phyloP scores from a whole-genome alignment of 768 basidiomycete species.

The Lactarius sanguifluus region DNA sequence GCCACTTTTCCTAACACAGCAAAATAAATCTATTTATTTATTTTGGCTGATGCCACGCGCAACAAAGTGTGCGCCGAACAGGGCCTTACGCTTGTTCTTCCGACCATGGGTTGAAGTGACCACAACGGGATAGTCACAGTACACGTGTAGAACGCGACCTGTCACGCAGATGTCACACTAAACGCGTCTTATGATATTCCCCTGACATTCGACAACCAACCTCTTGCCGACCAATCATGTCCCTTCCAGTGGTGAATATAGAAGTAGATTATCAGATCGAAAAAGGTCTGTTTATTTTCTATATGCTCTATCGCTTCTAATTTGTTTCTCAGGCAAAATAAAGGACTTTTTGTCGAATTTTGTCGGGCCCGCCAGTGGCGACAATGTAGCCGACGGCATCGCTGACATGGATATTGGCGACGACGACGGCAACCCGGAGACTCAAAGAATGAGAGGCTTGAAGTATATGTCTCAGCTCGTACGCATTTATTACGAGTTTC shows the following conservation, averaged over 20 bases:
- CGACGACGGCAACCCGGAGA: constrained; percentile 38
- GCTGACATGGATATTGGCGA: constrained; percentile 70
- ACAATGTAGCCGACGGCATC: constrained; percentile 66
- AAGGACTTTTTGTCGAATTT: constrained; percentile 68
- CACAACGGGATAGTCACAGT: too few relatives aligned
- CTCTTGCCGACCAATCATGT: constrained; percentile 46
- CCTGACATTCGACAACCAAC: constrained; percentile 21
- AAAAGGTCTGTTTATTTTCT: constrained; percentile 49
- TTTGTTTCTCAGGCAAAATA: constrained; percentile 54
- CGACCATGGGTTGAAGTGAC: not conserved
- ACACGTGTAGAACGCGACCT: constrained; percentile 1
- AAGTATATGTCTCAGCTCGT: constrained; percentile 90
- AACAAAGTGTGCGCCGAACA: too few relatives aligned
- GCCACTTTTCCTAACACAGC: too few relatives aligned
- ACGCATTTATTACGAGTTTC: constrained; percentile 34
- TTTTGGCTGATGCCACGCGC: too few relatives aligned
- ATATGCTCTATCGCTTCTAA: not conserved
- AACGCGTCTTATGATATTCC: constrained; percentile 25
- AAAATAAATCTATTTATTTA: too few relatives aligned
- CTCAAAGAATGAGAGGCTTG: constrained; percentile 42
- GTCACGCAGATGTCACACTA: constrained; percentile 7
- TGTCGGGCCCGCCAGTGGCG: constrained; percentile 57
- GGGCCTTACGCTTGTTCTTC: constrained; percentile 25
- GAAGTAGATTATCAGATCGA: constrained; percentile 69
- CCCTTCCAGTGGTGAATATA: constrained; percentile 60